These are phyloP conservation scores for Trifolium subterraneum DNA, from an alignment of 306 rosid species.

Conservation along the genomic window DNA sequence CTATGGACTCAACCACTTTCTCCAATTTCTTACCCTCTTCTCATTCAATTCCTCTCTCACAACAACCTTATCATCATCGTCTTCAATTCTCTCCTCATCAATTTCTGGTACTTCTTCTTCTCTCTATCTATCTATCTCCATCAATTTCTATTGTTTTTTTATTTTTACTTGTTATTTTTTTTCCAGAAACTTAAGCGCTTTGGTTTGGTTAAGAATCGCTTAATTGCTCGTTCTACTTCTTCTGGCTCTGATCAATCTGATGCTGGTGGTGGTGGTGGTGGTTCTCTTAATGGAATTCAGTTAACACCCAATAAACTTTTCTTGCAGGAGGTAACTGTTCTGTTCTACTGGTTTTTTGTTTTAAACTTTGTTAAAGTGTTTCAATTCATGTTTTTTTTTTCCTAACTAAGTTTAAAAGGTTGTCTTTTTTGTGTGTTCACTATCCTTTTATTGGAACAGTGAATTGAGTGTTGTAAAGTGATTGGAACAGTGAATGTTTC, in stretches of 20 bases:
- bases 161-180: slow-evolving; percentile 14
- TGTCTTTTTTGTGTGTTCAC: background rate
- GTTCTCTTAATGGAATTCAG: slow-evolving; percentile 62
- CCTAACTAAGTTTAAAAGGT: background rate
- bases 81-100: slow-evolving; percentile 53
- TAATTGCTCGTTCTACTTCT: slow-evolving; percentile 59
- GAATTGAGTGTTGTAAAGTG: slow-evolving; percentile 39
- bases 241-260: slow-evolving; percentile 62
- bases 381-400: slow-evolving; percentile 2
- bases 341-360: slow-evolving; percentile 17
- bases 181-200: slow-evolving; percentile 64
- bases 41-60: slow-evolving; percentile 55
- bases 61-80: slow-evolving; percentile 50
- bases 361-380: slow-evolving; percentile 13
- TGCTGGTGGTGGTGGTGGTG: background rate
- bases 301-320: slow-evolving; percentile 78
- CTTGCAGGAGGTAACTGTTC: slow-evolving; percentile 70
- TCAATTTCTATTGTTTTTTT: background rate
- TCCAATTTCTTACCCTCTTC: slow-evolving; percentile 68
- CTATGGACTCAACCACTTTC: slow-evolving; percentile 67
- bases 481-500: slow-evolving; percentile 34
- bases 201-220: slow-evolving; percentile 55
- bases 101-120: slow-evolving; percentile 47
- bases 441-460: slow-evolving; percentile 33
- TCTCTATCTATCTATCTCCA: background rate